Conservation (phyloP, 2,329 filamentous ascomycete genomes). For the Peltaster fructicola region DNA sequence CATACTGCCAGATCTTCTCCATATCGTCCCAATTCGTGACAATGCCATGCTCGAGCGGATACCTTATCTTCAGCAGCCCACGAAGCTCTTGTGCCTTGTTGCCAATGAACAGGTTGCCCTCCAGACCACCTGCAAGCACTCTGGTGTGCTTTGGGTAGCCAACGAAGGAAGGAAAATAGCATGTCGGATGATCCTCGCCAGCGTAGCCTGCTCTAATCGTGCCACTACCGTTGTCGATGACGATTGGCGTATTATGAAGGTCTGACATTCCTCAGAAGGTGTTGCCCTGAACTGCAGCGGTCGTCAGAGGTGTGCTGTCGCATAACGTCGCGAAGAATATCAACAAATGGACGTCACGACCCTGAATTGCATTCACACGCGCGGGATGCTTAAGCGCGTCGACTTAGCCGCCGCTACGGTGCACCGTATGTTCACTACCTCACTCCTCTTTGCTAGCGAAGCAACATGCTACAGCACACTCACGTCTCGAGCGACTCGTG, state of each 20-base stretch:
- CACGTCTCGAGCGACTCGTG: too few relatives aligned
- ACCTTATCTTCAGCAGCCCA: conserved; percentile 85
- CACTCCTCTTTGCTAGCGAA: too few relatives aligned
- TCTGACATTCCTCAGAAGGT: conserved; percentile 48
- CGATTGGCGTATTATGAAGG: conserved; percentile 93
- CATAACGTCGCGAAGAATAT: too few relatives aligned
- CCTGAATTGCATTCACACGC: too few relatives aligned
- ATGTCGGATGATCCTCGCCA: conserved; percentile 88
- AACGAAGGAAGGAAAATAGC: conserved; percentile 93
- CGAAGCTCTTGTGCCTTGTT: conserved; percentile 78
- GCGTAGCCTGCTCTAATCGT: conserved; percentile 96
- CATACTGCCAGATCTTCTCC: conserved; percentile 98
- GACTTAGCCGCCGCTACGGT: too few relatives aligned
- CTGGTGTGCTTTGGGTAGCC: conserved; percentile 88
- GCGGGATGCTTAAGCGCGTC: too few relatives aligned
- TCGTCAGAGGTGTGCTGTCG: too few relatives aligned
- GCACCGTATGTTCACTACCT: too few relatives aligned
- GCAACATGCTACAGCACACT: too few relatives aligned
- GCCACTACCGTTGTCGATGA: conserved; percentile 96
- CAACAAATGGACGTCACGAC: too few relatives aligned
- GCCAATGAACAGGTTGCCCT: conserved; percentile 95
- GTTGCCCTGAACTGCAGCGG: too few relatives aligned
- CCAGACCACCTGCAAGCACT: conserved; percentile 86
- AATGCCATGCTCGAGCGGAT: conserved; percentile 91
- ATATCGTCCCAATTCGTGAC: conserved; percentile 99